Evolutionary conservation across 2,329 filamentous ascomycete species (phyloP).

Genomic region (Allantophomopsis lycopodina): DNA sequence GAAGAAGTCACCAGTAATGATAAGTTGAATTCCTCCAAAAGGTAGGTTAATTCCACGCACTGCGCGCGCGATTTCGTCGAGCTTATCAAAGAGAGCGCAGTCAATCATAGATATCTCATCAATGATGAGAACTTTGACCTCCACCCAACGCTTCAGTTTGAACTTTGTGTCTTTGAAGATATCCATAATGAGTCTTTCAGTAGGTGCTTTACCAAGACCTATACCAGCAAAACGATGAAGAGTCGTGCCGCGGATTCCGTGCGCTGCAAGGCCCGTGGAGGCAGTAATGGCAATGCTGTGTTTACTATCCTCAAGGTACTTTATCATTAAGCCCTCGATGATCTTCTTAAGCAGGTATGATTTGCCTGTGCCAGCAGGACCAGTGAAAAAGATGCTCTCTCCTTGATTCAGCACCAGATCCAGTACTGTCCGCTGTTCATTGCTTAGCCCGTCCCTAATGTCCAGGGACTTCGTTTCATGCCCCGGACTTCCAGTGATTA

Average conservation of each 20-base stretch:
- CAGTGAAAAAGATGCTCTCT: neutral
- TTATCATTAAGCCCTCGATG: constrained; percentile 48
- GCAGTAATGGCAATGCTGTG: neutral
- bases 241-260: neutral
- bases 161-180: constrained; percentile 42
- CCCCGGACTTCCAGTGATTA: no score
- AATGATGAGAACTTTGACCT: constrained; percentile 9
- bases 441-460: no score
- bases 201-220: neutral
- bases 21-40: constrained; percentile 15
- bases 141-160: constrained; percentile 25
- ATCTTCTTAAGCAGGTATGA: constrained; percentile 38
- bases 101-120: constrained; percentile 18
- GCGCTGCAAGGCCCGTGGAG: neutral
- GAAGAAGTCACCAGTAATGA: constrained; percentile 15
- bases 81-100: constrained; percentile 10
- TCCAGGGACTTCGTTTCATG: no score
- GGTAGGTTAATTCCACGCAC: constrained; percentile 74
- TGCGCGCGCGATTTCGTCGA: constrained; percentile 17
- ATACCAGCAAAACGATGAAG: neutral
- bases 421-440: no score
- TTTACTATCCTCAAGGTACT: neutral
- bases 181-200: constrained; percentile 34
- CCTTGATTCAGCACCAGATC: neutral
- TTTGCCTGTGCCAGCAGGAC: neutral